Conservation (phyloP, 2,329 filamentous ascomycete genomes). For the Fonsecaea erecta region DNA sequence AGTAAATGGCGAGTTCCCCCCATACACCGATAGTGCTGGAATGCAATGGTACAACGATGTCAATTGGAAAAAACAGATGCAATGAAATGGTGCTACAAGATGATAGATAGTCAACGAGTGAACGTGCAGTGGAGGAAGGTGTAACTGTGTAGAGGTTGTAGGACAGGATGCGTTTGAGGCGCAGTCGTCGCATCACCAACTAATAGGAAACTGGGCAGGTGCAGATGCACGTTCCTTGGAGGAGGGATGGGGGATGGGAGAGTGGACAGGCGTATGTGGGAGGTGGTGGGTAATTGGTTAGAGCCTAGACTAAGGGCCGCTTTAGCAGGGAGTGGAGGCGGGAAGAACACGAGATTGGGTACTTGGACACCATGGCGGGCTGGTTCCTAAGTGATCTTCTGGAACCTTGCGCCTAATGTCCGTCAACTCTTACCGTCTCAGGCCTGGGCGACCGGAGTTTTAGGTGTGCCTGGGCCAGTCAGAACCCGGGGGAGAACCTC, state of each 20-base stretch:
- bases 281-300: background rate
- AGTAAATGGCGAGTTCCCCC: background rate
- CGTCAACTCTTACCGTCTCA: slow-evolving; percentile 1
- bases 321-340: background rate
- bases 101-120: slow-evolving; percentile 5
- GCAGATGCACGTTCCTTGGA: slow-evolving; percentile 16
- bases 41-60: slow-evolving; percentile 44
- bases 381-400: background rate
- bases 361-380: background rate
- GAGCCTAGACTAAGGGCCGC: background rate
- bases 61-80: background rate
- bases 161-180: slow-evolving; percentile 20
- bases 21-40: slow-evolving; percentile 28
- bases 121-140: background rate
- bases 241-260: background rate
- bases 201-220: slow-evolving; percentile 18
- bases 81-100: background rate
- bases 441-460: slow-evolving; percentile 2
- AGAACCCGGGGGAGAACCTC: background rate
- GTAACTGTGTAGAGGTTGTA: background rate
- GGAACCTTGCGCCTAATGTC: slow-evolving; percentile 1
- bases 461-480: background rate
- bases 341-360: slow-evolving; percentile 1
- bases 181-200: slow-evolving; percentile 25
- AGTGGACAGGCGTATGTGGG: background rate